A percentile compares a stretch with the other conserved stretches of the same genome.
phyloP scores from a whole-genome alignment of 805 yeast species.

The Sugiyamaella mastotermitis region DNA sequence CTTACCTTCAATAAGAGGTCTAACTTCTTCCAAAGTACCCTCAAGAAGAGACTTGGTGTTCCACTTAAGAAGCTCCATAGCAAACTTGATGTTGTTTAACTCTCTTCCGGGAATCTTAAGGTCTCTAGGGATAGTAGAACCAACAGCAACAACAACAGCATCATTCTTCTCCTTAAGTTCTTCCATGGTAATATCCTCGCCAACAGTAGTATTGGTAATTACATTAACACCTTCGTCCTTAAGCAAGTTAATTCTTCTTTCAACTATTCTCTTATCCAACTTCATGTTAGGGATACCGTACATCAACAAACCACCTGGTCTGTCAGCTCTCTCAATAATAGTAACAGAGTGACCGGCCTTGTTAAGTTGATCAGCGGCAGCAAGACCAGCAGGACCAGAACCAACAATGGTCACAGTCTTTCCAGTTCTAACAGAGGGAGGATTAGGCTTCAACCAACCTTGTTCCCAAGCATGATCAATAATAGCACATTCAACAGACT shows the following conservation, averaged over 20 bases:
- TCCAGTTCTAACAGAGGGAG: constrained; percentile 79
- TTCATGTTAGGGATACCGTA: constrained; percentile 99
- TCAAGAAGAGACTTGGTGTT: constrained; percentile 89
- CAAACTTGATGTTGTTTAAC: constrained; percentile 82
- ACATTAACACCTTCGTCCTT: constrained; percentile 86
- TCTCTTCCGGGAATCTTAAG: constrained; percentile 91
- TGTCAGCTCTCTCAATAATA: constrained; percentile 88
- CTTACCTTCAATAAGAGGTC: constrained; percentile 70
- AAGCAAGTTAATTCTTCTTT: constrained; percentile 86
- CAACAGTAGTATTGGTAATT: constrained; percentile 70
- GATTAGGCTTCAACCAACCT: constrained; percentile 89
- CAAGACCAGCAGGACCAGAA: constrained; percentile 96
- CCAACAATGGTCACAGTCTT: constrained; percentile 83
- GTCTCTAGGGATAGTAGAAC: constrained; percentile 95
- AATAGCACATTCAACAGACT: constrained; percentile 91
- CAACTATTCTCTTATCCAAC: constrained; percentile 85
- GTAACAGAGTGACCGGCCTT: constrained; percentile 91
- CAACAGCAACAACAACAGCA: constrained; percentile 88
- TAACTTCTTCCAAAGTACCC: constrained; percentile 70
- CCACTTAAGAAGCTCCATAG: constrained; percentile 83
- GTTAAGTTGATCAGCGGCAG: constrained; percentile 95
- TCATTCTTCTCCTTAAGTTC: constrained; percentile 61
- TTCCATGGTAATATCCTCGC: constrained; percentile 71
- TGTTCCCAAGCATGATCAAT: constrained; percentile 94
- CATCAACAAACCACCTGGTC: constrained; percentile 96